Evolutionary conservation across 345 rosid genomes (phyloP).

Genomic region (Boechera retrofracta): DNA sequence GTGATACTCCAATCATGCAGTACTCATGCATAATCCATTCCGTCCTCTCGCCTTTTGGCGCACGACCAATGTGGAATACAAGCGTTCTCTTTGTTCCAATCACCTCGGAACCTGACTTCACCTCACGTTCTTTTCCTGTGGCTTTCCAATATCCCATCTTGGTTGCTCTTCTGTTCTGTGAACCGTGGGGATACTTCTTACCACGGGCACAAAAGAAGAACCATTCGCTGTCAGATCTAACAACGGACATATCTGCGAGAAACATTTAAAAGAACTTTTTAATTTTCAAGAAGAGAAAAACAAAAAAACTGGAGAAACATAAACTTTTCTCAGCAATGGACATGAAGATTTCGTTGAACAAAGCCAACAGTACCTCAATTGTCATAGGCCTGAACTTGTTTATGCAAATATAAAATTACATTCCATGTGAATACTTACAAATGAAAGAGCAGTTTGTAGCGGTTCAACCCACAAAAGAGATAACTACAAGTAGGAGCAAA

Average conservation of each 20-base stretch:
- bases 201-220: conserved; percentile 88
- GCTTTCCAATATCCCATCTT: conserved; percentile 91
- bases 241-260: conserved; percentile 60
- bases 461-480: conserved; percentile 26
- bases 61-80: conserved; percentile 88
- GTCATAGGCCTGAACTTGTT: conserved; percentile 28
- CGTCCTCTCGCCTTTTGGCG: conserved; percentile 84
- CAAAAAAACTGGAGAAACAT: neutral
- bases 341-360: conserved; percentile 25
- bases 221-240: conserved; percentile 81
- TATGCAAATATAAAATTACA: neutral
- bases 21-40: conserved; percentile 94
- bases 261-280: neutral
- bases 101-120: conserved; percentile 62
- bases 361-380: conserved; percentile 4
- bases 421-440: conserved; percentile 22
- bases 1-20: conserved; percentile 62
- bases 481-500: conserved; percentile 32
- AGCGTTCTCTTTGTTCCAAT: conserved; percentile 94
- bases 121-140: conserved; percentile 87
- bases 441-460: conserved; percentile 20
- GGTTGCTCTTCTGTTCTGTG: conserved; percentile 85
- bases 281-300: neutral
- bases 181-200: conserved; percentile 88
- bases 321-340: conserved; percentile 2